These are phyloP conservation scores for Trichoderma cornu-damae DNA, from an alignment of 2,329 filamentous ascomycete genomes.

Conservation along the genomic window DNA sequence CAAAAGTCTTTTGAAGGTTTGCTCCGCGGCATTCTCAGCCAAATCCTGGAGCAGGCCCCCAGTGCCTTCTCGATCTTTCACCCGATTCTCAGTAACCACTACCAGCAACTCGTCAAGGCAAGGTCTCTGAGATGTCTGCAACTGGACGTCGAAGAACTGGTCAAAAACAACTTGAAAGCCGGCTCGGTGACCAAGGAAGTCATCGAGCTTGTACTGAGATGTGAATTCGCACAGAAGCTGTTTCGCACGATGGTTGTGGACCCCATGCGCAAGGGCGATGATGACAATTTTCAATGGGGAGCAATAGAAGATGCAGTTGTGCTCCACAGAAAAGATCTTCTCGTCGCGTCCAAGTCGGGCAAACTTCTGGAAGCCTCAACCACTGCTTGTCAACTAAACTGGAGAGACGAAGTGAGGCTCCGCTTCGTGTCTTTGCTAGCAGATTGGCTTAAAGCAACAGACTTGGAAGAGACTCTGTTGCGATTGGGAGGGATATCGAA, in stretches of 20 bases:
- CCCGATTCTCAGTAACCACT: neutral
- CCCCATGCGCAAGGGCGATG: neutral
- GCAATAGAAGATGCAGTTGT: neutral
- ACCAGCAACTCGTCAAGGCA: neutral
- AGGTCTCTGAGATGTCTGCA: neutral
- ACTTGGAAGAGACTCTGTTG: neutral
- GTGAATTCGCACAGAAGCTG: neutral
- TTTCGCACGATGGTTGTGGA: neutral
- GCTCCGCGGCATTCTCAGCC: neutral
- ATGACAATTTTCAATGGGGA: neutral
- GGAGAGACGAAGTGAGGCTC: neutral
- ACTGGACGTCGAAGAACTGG: neutral
- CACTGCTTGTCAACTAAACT: no score
- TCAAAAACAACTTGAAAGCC: no score
- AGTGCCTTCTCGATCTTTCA: neutral
- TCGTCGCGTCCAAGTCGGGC: neutral
- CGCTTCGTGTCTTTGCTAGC: neutral
- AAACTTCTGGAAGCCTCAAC: no score
- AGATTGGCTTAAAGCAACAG: neutral
- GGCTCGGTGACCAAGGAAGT: neutral
- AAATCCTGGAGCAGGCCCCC: constrained; percentile 1
- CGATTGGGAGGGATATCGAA: neutral
- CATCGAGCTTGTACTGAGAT: neutral
- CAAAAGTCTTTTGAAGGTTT: constrained; percentile 10
- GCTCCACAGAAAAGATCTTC: neutral